Conservation (phyloP, 176 grass and related monocot species). For the Oryza punctata region DNA sequence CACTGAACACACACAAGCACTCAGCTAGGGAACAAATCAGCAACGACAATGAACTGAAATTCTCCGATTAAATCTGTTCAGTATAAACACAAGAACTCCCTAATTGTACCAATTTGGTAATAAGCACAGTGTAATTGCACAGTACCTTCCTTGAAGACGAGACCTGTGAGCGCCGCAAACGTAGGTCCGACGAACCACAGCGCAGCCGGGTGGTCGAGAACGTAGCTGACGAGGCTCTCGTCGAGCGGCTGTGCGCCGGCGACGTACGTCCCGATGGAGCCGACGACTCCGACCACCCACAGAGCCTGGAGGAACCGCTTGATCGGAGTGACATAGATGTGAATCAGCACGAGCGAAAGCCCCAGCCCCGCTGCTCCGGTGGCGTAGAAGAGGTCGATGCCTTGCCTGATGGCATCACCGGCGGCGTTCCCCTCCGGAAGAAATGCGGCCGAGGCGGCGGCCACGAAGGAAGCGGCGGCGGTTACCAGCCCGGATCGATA, state of each 20-base stretch:
- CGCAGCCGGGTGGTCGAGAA: conserved; percentile 54
- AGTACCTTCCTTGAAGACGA: conserved; percentile 94
- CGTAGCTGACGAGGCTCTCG: conserved; percentile 62
- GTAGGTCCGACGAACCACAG: conserved; percentile 77
- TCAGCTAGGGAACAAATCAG: not conserved
- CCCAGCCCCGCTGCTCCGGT: conserved; percentile 71
- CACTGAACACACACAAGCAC: not conserved
- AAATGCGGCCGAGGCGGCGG: conserved; percentile 59
- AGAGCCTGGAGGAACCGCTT: conserved; percentile 86
- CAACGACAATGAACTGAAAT: not conserved
- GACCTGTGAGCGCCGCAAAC: conserved; percentile 83
- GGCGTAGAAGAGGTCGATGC: conserved; percentile 53
- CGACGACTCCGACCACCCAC: conserved; percentile 59
- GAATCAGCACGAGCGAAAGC: conserved; percentile 77
- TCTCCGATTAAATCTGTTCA: not conserved
- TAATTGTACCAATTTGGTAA: not conserved
- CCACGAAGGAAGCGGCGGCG: conserved; percentile 56
- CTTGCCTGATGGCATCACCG: conserved; percentile 45
- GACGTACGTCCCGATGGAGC: conserved; percentile 62
- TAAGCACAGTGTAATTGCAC: not conserved
- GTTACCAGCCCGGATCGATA: conserved; percentile 82
- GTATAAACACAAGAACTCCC: no score
- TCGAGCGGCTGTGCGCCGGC: conserved; percentile 52
- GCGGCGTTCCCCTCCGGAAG: conserved; percentile 58
- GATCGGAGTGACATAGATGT: conserved; percentile 80